A percentile compares a stretch with the other conserved stretches of the same genome.
phyloP scores from a whole-genome alignment of 2,329 filamentous ascomycete genomes.

The Boeremia lycopersici region DNA sequence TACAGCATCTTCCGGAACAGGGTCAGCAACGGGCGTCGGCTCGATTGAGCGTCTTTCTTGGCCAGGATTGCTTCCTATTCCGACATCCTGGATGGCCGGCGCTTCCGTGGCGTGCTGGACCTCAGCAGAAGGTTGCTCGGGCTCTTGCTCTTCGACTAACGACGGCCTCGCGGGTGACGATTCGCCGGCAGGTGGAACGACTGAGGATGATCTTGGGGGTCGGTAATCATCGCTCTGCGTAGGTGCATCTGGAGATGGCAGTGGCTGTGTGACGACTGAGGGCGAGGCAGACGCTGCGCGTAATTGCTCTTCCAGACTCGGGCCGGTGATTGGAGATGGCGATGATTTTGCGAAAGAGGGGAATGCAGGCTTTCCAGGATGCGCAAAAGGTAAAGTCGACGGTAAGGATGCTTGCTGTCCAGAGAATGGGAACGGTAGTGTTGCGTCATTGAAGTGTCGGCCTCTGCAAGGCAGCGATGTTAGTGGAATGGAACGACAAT shows the following conservation, averaged over 20 bases:
- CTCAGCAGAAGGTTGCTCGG: slow-evolving; percentile 16
- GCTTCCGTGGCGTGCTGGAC: slow-evolving; percentile 14
- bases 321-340: slow-evolving; percentile 25
- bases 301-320: slow-evolving; percentile 43
- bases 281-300: slow-evolving; percentile 44
- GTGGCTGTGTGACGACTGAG: slow-evolving; percentile 33
- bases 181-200: slow-evolving; percentile 15
- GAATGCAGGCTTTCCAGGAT: slow-evolving; percentile 22
- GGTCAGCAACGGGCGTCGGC: slow-evolving; percentile 32
- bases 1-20: slow-evolving; percentile 27
- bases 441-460: slow-evolving; percentile 62
- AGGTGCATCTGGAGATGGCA: slow-evolving; percentile 26
- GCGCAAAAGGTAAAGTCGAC: slow-evolving; percentile 32
- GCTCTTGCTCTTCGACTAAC: slow-evolving; percentile 23
- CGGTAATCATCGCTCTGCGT: slow-evolving; percentile 21
- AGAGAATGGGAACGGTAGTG: slow-evolving; percentile 52
- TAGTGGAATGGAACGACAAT: slow-evolving; percentile 38
- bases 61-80: slow-evolving; percentile 2
- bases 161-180: slow-evolving; percentile 13
- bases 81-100: slow-evolving; percentile 21
- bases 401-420: slow-evolving; percentile 34
- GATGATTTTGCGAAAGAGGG: slow-evolving; percentile 28
- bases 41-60: slow-evolving; percentile 29
- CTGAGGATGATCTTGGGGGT: slow-evolving; percentile 16
- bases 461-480: slow-evolving; percentile 52